Evolutionary conservation across 176 grass and related monocot genomes (phyloP).

Genomic region (Areca catechu): DNA sequence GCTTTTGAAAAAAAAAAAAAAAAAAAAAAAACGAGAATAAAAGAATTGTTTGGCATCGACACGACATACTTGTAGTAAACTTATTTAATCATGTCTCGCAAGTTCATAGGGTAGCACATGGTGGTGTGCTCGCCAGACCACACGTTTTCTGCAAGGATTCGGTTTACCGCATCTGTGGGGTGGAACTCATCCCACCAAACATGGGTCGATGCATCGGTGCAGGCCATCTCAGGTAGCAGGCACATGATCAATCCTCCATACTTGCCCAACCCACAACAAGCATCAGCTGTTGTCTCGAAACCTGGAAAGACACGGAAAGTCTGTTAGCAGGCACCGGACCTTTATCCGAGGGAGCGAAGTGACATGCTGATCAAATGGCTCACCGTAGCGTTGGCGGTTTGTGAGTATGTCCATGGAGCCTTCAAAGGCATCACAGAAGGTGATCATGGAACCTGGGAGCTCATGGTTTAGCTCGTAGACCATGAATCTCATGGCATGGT

Average conservation of each 20-base stretch:
- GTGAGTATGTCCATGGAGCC: slow-evolving; percentile 68
- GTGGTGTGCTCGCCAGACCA: slow-evolving; percentile 55
- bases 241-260: slow-evolving; percentile 76
- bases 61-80: too few species aligned
- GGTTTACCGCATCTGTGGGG: slow-evolving; percentile 67
- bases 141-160: slow-evolving; percentile 61
- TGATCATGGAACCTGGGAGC: slow-evolving; percentile 44
- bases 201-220: slow-evolving; percentile 59
- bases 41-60: too few species aligned
- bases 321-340: neutral
- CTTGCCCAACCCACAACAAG: slow-evolving; percentile 67
- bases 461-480: slow-evolving; percentile 48
- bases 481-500: slow-evolving; percentile 59
- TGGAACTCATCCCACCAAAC: slow-evolving; percentile 90
- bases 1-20: too few species aligned
- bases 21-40: too few species aligned
- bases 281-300: slow-evolving; percentile 56
- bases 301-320: slow-evolving; percentile 24
- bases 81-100: slow-evolving; percentile 32
- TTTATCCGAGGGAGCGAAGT: neutral
- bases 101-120: slow-evolving; percentile 69
- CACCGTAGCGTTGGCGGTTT: slow-evolving; percentile 51
- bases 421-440: slow-evolving; percentile 65
- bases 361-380: slow-evolving; percentile 13
- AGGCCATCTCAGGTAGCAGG: slow-evolving; percentile 77